Base-by-base conservation (phyloP, 371 early-diverging fungal genomes). In the Blakeslea trispora region DNA sequence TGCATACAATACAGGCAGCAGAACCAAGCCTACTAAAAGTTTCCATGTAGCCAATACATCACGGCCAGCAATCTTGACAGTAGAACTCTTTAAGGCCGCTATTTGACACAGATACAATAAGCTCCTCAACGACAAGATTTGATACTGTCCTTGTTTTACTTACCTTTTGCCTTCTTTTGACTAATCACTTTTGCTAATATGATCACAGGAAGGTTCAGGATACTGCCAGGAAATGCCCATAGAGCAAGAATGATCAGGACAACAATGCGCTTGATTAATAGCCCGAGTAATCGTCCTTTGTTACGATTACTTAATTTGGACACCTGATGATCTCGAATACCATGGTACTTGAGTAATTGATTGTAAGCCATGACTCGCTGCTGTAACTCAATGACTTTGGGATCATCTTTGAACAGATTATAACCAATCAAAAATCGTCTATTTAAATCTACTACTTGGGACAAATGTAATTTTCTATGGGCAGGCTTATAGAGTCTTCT, bases 41-140 rank as follows among this genome's bases (percentile, higher is more conserved):
- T 96, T 96, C 98, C 97, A 97, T 5, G 97, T 95, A 2, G 94
- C 92, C 24, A 97, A 75, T 4, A 97, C 96, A 67, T 97, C 98
- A 22, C 86, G 81, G 21, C 94, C 98, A 23, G 85, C 87, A 57
- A 96, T 86, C 67, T 97, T 97, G 53, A 97, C 95, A 9, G 89
- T 87, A 7, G 95, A 94, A 5, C 82, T 84, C 5, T 85, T 87
- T 46, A 91, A 72, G 0, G 97, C 98, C 61, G 89, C 92, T 75
- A 59, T n/a, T n/a, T n/a, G n/a, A n/a, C n/a, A n/a, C n/a, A n/a
- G n/a, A n/a, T n/a, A n/a, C n/a, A n/a, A n/a, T n/a, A n/a, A n/a
- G n/a, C n/a, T n/a, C n/a, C n/a, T n/a, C n/a, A n/a, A n/a, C n/a
- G n/a, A n/a, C n/a, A n/a, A n/a, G n/a, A n/a, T n/a, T n/a, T n/a